These are phyloP conservation scores for Coniophora puteana DNA, from an alignment of 1,284 basidiomycete species.

Conservation along the genomic window DNA sequence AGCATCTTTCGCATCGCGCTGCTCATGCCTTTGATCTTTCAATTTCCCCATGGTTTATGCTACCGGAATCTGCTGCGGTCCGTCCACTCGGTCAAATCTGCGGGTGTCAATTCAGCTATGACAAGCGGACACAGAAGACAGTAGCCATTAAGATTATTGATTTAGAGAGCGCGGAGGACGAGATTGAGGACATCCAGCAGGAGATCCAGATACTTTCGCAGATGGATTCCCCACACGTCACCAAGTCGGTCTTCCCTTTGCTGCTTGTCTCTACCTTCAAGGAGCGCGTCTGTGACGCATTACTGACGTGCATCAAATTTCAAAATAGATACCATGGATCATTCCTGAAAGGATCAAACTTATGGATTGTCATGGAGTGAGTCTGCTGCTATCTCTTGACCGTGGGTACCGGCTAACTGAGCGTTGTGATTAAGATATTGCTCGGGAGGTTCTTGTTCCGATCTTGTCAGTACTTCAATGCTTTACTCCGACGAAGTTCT, in stretches of 20 bases:
- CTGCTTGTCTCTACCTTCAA: constrained; percentile 16
- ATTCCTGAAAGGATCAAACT: constrained; percentile 89
- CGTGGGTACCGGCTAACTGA: constrained; percentile 10
- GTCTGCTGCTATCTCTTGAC: constrained; percentile 25
- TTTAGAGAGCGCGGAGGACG: constrained; percentile 97
- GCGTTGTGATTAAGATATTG: constrained; percentile 56
- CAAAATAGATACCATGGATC: constrained; percentile 86
- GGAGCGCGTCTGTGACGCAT: too few species aligned
- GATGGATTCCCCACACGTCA: constrained; percentile 93
- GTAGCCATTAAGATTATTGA: constrained; percentile 99
- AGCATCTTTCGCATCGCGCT: constrained; percentile 11
- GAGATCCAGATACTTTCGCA: constrained; percentile 99
- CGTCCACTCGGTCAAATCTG: constrained; percentile 5
- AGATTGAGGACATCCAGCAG: constrained; percentile 99
- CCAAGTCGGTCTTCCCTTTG: constrained; percentile 61
- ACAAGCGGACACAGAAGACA: constrained; percentile 88
- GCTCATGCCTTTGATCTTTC: constrained; percentile 4
- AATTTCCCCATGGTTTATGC: not conserved
- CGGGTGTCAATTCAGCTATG: constrained; percentile 67
- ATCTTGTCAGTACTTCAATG: constrained; percentile 57
- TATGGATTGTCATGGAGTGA: constrained; percentile 99
- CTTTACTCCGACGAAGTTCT: constrained; percentile 10
- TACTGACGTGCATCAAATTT: constrained; percentile 24
- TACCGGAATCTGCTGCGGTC: not conserved
- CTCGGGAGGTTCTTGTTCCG: constrained; percentile 82